These are phyloP conservation scores for Penicillium lividum DNA, from an alignment of 495 filamentous ascomycete genomes.

Conservation along the genomic window DNA sequence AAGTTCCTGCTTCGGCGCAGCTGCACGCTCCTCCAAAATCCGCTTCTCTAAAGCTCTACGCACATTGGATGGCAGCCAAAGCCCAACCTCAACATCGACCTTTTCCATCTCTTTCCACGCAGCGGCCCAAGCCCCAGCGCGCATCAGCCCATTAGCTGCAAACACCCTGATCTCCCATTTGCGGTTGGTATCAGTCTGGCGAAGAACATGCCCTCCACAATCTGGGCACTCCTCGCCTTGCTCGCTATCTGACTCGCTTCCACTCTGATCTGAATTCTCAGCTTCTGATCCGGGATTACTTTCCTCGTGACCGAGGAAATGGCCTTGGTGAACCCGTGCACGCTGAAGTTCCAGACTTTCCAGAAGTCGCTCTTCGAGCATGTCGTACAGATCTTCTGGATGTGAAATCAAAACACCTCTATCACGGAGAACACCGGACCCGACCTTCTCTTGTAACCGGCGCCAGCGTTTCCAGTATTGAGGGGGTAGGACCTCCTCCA, in stretches of 20 bases:
- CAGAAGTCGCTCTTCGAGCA: conserved; percentile 88
- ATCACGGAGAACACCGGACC: conserved; percentile 69
- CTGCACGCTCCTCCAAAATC: conserved; percentile 26
- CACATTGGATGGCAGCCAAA: conserved; percentile 61
- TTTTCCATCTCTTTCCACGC: conserved; percentile 98
- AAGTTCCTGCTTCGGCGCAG: conserved; percentile 1
- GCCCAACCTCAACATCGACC: conserved; percentile 88
- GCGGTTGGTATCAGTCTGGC: conserved; percentile 45
- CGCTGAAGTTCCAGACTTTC: conserved; percentile 80
- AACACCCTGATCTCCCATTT: conserved; percentile 88
- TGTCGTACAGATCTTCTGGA: conserved; percentile 84
- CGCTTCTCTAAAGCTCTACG: conserved; percentile 47
- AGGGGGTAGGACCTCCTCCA: conserved; percentile 57
- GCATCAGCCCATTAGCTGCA: conserved; percentile 91
- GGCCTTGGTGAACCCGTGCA: conserved; percentile 76
- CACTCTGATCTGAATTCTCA: conserved; percentile 29
- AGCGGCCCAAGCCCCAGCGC: conserved; percentile 85
- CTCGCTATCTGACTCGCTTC: conserved; percentile 38
- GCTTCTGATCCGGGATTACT: conserved; percentile 37
- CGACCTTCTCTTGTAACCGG: conserved; percentile 71
- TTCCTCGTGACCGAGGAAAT: conserved; percentile 54
- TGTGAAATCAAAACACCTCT: conserved; percentile 86
- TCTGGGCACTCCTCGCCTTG: conserved; percentile 59
- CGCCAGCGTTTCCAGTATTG: conserved; percentile 70
- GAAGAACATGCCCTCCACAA: conserved; percentile 57